phyloP scores from a whole-genome alignment of 768 basidiomycete species.

The Mycena metata region DNA sequence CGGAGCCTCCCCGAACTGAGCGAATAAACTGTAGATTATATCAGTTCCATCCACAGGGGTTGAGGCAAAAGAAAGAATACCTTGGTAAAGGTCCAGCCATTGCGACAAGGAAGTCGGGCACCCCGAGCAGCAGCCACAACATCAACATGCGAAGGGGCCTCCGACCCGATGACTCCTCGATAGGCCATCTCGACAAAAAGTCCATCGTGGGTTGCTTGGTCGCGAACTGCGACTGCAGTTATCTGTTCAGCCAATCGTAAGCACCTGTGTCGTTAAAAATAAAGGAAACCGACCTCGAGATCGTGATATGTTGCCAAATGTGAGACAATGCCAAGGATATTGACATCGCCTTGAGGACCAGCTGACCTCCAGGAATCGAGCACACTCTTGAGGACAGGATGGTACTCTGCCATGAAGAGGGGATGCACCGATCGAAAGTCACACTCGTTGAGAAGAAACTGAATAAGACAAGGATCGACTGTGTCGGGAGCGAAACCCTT shows the following conservation, averaged over 20 bases:
- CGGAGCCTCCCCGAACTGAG: too few species aligned
- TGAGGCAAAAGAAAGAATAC: too few species aligned
- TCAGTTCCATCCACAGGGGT: too few species aligned
- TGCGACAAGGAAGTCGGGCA: conserved; percentile 4
- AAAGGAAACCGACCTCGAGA: too few species aligned
- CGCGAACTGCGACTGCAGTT: too few species aligned
- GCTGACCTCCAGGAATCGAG: not conserved
- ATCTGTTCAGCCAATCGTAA: too few species aligned
- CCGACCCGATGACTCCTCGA: not conserved
- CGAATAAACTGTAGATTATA: too few species aligned
- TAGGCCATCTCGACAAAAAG: conserved; percentile 2
- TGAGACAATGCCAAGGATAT: not conserved
- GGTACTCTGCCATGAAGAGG: conserved; percentile 10
- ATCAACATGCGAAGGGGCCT: not conserved
- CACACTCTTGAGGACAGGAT: not conserved
- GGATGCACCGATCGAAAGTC: conserved; percentile 3
- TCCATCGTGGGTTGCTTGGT: conserved; percentile 4
- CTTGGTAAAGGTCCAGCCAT: too few species aligned
- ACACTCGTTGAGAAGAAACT: conserved; percentile 10
- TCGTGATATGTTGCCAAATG: too few species aligned
- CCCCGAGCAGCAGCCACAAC: not conserved
- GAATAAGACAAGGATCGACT: conserved; percentile 5
- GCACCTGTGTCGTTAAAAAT: too few species aligned
- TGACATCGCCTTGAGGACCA: not conserved
- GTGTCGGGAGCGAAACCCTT: conserved; percentile 4